Evolutionary conservation across 2,329 filamentous ascomycete species (phyloP).

Genomic region (Didymella pomorum): DNA sequence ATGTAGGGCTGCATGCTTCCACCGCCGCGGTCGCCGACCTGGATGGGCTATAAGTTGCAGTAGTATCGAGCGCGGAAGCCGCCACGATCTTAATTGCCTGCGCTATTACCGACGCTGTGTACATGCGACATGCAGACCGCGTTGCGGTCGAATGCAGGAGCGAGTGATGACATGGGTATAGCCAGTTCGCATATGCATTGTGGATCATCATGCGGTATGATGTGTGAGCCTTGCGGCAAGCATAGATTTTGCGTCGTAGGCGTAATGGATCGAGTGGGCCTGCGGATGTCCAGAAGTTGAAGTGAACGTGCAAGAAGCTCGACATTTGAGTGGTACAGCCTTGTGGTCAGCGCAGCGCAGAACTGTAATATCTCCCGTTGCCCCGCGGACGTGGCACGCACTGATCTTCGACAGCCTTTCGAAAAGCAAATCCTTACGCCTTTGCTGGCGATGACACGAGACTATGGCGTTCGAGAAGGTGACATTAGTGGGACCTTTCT

Average conservation of each 20-base stretch:
- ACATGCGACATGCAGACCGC: neutral
- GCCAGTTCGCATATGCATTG: constrained; percentile 7
- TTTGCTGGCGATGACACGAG: neutral
- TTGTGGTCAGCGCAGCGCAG: neutral
- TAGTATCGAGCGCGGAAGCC: neutral
- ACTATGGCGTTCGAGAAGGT: constrained; percentile 4
- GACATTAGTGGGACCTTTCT: constrained; percentile 2
- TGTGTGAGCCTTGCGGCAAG: neutral
- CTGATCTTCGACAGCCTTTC: constrained; percentile 4
- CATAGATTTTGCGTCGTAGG: neutral
- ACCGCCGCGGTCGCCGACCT: neutral
- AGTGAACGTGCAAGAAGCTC: neutral
- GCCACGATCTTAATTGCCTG: neutral
- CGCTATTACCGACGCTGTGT: neutral
- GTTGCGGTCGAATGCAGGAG: constrained; percentile 4
- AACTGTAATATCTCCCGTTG: neutral
- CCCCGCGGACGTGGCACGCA: neutral
- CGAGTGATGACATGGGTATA: constrained; percentile 12
- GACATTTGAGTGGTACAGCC: constrained; percentile 7
- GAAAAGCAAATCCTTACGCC: constrained; percentile 11
- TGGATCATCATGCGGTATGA: neutral
- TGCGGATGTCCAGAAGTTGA: neutral
- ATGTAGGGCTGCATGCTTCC: neutral
- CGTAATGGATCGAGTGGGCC: neutral
- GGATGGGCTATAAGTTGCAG: neutral